Evolutionary conservation across 768 basidiomycete genomes (phyloP).

Genomic region (Agaricus subrufescens): DNA sequence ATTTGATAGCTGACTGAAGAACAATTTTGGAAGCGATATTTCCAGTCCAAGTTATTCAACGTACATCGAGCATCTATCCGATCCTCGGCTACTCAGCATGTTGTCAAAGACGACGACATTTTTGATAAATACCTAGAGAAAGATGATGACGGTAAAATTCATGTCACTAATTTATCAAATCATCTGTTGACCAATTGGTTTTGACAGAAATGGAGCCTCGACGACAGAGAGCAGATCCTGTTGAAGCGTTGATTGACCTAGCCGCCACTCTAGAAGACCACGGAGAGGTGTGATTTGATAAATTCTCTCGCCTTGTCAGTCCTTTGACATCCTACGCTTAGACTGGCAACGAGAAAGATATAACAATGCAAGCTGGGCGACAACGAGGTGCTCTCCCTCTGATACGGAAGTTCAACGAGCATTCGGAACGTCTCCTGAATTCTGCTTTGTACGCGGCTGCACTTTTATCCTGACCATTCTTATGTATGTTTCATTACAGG

Average conservation of each 20-base stretch:
- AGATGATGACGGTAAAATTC: conserved; percentile 80
- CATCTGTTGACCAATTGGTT: background rate
- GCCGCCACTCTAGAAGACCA: conserved; percentile 91
- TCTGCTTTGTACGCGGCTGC: conserved; percentile 55
- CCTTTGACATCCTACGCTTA: conserved; percentile 23
- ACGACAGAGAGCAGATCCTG: conserved; percentile 54
- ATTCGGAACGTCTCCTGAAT: conserved; percentile 84
- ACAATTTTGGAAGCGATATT: conserved; percentile 96
- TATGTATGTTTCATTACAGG: conserved; percentile 22
- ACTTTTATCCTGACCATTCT: background rate
- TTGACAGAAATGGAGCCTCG: conserved; percentile 72
- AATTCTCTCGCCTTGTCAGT: background rate
- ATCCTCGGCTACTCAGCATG: conserved; percentile 76
- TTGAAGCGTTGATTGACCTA: conserved; percentile 80
- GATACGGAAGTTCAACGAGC: conserved; percentile 96
- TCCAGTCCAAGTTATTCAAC: conserved; percentile 94
- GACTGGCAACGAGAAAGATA: conserved; percentile 86
- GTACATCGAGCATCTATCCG: conserved; percentile 91
- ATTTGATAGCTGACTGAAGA: conserved; percentile 71
- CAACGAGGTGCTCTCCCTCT: conserved; percentile 85
- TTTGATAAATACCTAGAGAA: conserved; percentile 96
- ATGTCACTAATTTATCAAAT: background rate
- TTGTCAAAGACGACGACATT: conserved; percentile 87
- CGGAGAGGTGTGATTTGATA: conserved; percentile 52
- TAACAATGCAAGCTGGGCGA: conserved; percentile 94